Percentiles rank a stretch among this genome's conserved stretches.
These are phyloP conservation scores for Zelonia costaricensis DNA, from an alignment of 208 protist species.

Conservation along the genomic window DNA sequence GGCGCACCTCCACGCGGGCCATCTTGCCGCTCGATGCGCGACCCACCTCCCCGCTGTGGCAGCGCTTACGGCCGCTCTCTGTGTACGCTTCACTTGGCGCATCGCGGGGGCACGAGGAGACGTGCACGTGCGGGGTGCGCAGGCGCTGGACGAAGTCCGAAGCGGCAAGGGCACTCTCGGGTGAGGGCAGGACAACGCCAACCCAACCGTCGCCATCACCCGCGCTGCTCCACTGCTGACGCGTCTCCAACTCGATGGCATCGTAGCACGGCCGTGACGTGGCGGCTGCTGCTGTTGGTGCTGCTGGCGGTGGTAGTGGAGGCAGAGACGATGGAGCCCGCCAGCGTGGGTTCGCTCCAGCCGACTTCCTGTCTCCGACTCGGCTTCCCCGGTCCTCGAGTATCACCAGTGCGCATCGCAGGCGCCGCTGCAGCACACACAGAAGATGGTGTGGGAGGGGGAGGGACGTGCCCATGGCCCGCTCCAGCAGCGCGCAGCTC, in stretches of 20 bases:
- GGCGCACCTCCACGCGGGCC: no score
- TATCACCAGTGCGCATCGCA: constrained; percentile 61
- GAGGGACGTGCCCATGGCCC: constrained; percentile 38
- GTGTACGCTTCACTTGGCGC: no score
- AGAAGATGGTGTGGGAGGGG: constrained; percentile 59
- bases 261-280: no score
- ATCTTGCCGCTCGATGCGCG: no score
- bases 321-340: no score
- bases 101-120: background rate
- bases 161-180: constrained; percentile 14
- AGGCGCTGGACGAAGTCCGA: constrained; percentile 21
- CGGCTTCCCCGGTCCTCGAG: constrained; percentile 28
- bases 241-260: no score
- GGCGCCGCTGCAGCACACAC: constrained; percentile 54
- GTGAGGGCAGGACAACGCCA: background rate
- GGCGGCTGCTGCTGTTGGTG: no score
- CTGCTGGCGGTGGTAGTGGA: background rate
- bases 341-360: background rate
- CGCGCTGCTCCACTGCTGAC: no score
- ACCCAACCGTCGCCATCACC: no score
- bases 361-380: background rate
- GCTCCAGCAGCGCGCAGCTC: constrained; percentile 58
- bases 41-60: no score
- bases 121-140: constrained; percentile 19
- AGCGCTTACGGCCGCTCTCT: no score